Percentiles rank a stretch among this genome's conserved stretches.
phyloP scores from a whole-genome alignment of 2,329 filamentous ascomycete species.

The Hypoxylon sp. region DNA sequence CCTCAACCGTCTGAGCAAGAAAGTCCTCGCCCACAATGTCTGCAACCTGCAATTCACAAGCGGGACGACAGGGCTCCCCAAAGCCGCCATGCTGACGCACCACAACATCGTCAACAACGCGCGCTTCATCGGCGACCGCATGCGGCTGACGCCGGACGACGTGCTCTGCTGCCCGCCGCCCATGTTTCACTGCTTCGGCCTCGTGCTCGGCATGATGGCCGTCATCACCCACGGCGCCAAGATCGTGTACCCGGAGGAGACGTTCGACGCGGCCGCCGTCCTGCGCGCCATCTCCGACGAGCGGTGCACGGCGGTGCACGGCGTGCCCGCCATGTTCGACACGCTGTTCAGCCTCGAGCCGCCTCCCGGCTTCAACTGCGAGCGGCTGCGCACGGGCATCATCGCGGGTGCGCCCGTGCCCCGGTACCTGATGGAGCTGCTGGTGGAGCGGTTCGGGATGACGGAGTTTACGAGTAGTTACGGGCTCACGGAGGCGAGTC shows the following conservation, averaged over 20 bases:
- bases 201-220: conserved; percentile 82
- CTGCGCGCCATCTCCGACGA: conserved; percentile 77
- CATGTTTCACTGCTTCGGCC: conserved; percentile 88
- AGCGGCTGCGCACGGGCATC: conserved; percentile 79
- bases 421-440: conserved; percentile 79
- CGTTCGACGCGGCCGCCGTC: conserved; percentile 78
- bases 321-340: conserved; percentile 89
- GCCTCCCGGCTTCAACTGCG: conserved; percentile 61
- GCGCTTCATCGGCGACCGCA: conserved; percentile 80
- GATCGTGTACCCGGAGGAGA: conserved; percentile 82
- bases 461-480: conserved; percentile 80
- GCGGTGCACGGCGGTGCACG: conserved; percentile 81
- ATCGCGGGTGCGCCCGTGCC: conserved; percentile 85
- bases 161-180: conserved; percentile 86
- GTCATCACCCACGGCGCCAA: conserved; percentile 81
- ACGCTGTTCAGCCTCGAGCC: conserved; percentile 67
- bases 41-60: conserved; percentile 83
- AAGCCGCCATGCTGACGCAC: conserved; percentile 82
- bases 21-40: conserved; percentile 75
- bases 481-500: conserved; percentile 82
- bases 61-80: conserved; percentile 81
- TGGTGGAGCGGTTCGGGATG: conserved; percentile 81
- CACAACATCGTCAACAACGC: conserved; percentile 77
- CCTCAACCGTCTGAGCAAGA: conserved; percentile 67
- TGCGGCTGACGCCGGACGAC: conserved; percentile 77